Base-by-base conservation (phyloP, 768 basidiomycete genomes). In the Trametes meyenii region DNA sequence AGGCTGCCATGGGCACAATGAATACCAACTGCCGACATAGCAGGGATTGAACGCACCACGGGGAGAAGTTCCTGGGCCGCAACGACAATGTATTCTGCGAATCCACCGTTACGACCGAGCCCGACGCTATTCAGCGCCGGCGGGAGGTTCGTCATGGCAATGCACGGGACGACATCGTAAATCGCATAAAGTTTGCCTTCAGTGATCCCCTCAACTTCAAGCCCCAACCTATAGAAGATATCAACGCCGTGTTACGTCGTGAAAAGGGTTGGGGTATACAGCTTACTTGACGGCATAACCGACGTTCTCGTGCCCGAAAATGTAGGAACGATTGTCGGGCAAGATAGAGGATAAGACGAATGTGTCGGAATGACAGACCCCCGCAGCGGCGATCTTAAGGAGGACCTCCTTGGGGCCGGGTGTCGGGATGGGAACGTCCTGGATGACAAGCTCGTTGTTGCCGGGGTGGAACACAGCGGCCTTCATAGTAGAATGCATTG, bases 371-470 rank as follows among this genome's bases (percentile, higher is more conserved):
- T 63, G 62, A 36, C 62, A 63, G 2, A 63, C 62, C 1, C 62
- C 62, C 19, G 52, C 39, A 2, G 62, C 62, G n/a, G 58, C 62
- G 52, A 59, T 48, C 48, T 63, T 63, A 33, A 63, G 42, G 24
- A 63, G 46, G n/a, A 63, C 62, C 19, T 63, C 40, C 17, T 55
- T 42, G 0, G 57, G 46, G 3, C 48, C 53, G 1, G 62, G 53
- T 0, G 48, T 59, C 1, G 62, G 58, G 21, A 59, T 43, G 6
- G 62, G 62, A 0, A 50, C 21, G 40, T 59, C 45, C 46, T 50
- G 48, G 23, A 55, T 23, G 74, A 76, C 29, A 78, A 79, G 21
- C 62, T 80, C 21, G 48, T 55, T 59, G 39, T 63, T n/a, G 1
- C 62, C 62, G 21, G 58, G 92, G 6, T 55, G 24, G n/a, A 42